Percentiles rank a stretch among this genome's conserved stretches.
Conservation (phyloP, 495 filamentous ascomycete genomes). For the Pyronema domesticum region DNA sequence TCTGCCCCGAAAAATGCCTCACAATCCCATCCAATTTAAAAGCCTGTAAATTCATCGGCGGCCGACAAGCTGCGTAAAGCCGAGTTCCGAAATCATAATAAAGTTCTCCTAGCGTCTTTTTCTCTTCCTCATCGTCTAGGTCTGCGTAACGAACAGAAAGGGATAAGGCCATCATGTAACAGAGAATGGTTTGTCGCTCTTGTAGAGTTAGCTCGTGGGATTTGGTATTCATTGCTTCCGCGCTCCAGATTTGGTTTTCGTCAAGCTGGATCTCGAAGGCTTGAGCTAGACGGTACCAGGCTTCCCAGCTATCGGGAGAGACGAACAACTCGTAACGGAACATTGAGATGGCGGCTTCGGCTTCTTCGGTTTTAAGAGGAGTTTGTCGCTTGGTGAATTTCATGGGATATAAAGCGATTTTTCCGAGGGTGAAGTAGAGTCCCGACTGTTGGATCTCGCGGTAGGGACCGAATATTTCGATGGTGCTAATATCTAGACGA, state of each 20-base stretch:
- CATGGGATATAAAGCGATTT: conserved; percentile 74
- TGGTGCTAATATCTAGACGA: conserved; percentile 42
- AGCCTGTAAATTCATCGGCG: conserved; percentile 78
- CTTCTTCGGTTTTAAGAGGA: conserved; percentile 62
- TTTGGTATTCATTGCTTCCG: conserved; percentile 86
- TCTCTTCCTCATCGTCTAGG: conserved; percentile 29
- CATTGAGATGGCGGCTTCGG: conserved; percentile 65
- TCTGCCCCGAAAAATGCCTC: conserved; percentile 53
- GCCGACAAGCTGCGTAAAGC: conserved; percentile 74
- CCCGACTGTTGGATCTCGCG: conserved; percentile 56
- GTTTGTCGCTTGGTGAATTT: conserved; percentile 64
- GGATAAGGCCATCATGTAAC: conserved; percentile 78
- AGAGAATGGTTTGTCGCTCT: conserved; percentile 76
- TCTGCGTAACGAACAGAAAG: conserved; percentile 47
- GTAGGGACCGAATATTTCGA: conserved; percentile 33
- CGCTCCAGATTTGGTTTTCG: conserved; percentile 82
- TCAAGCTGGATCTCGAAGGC: conserved; percentile 82
- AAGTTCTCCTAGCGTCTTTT: conserved; percentile 57
- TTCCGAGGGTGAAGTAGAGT: conserved; percentile 83
- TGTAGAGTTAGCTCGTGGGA: conserved; percentile 51
- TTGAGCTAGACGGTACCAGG: conserved; percentile 88
- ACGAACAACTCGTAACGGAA: conserved; percentile 76
- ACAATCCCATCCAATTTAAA: conserved; percentile 58
- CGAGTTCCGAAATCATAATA: conserved; percentile 81
- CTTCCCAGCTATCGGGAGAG: conserved; percentile 73